These are phyloP conservation scores for Graphilbum fragrans DNA, from an alignment of 2,329 filamentous ascomycete genomes.

Conservation along the genomic window DNA sequence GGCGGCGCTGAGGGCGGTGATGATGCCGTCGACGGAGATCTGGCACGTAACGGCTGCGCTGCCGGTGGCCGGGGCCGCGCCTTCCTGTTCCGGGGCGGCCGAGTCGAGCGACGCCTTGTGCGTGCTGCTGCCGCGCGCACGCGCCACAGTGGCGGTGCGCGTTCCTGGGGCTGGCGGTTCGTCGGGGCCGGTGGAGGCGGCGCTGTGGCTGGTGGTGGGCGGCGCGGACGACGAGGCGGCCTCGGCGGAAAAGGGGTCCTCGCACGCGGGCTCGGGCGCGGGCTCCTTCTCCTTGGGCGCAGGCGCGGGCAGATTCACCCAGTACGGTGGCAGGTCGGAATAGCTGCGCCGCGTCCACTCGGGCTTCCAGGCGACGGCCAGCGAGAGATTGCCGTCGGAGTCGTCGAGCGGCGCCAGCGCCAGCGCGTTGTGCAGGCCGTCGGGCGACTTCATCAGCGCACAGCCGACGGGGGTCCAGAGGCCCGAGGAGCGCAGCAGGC, in stretches of 20 bases:
- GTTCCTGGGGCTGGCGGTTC: too few species aligned
- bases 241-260: not conserved
- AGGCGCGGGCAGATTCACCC: slow-evolving; percentile 35
- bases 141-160: too few species aligned
- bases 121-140: slow-evolving; percentile 2
- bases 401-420: slow-evolving; percentile 44
- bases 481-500: slow-evolving; percentile 41
- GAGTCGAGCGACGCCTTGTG: slow-evolving; percentile 21
- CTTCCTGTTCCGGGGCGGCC: slow-evolving; percentile 3
- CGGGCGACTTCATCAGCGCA: slow-evolving; percentile 39
- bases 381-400: slow-evolving; percentile 46
- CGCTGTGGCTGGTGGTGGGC: too few species aligned
- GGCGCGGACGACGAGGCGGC: too few species aligned
- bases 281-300: not conserved
- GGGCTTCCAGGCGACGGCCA: slow-evolving; percentile 43
- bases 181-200: too few species aligned
- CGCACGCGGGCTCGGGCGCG: not conserved
- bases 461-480: slow-evolving; percentile 50
- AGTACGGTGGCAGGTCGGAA: slow-evolving; percentile 45
- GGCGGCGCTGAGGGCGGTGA: slow-evolving; percentile 26
- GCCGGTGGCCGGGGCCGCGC: slow-evolving; percentile 16
- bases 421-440: slow-evolving; percentile 34
- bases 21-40: slow-evolving; percentile 33
- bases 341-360: slow-evolving; percentile 40
- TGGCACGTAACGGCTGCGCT: slow-evolving; percentile 31